Conservation (phyloP, 2,329 filamentous ascomycete species). For the Dichotomopilus funicola region DNA sequence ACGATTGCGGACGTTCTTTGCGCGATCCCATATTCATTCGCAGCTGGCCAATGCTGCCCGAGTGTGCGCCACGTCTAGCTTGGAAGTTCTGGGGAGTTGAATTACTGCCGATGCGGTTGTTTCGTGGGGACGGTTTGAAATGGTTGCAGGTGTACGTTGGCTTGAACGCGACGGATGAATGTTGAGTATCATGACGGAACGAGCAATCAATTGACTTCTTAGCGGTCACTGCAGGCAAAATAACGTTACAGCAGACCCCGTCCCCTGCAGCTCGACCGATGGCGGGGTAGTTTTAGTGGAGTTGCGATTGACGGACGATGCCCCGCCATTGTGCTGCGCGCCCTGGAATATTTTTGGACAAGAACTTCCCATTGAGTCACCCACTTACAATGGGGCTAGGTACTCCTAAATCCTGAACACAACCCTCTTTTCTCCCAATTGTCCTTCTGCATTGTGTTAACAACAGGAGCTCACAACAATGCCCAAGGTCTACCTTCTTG, state of each 20-base stretch:
- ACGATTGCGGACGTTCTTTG: not conserved
- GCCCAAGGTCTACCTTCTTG: conserved; percentile 69
- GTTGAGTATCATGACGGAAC: not conserved
- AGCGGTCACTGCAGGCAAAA: conserved; percentile 28
- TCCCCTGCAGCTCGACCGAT: conserved; percentile 4
- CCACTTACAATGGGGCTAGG: not conserved
- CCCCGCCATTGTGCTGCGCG: conserved; percentile 9
- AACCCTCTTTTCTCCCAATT: not conserved
- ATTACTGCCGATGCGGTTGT: too few relatives aligned
- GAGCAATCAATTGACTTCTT: conserved; percentile 15
- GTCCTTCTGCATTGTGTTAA: not conserved
- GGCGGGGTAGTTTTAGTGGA: conserved; percentile 11
- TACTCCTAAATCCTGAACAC: not conserved
- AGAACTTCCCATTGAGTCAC: conserved; percentile 16
- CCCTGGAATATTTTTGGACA: conserved; percentile 12
- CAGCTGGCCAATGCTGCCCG: not conserved
- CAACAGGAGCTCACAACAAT: conserved; percentile 39
- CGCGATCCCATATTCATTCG: not conserved
- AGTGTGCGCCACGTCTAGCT: not conserved
- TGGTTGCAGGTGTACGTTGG: not conserved
- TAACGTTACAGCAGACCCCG: not conserved
- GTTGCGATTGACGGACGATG: conserved; percentile 3
- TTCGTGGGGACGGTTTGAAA: too few relatives aligned
- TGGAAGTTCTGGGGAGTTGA: not conserved
- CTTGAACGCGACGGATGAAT: not conserved